A percentile compares a stretch with the other conserved stretches of the same genome.
Evolutionary conservation across 345 rosid genomes (phyloP).

Genomic region (Gossypium longicalyx): DNA sequence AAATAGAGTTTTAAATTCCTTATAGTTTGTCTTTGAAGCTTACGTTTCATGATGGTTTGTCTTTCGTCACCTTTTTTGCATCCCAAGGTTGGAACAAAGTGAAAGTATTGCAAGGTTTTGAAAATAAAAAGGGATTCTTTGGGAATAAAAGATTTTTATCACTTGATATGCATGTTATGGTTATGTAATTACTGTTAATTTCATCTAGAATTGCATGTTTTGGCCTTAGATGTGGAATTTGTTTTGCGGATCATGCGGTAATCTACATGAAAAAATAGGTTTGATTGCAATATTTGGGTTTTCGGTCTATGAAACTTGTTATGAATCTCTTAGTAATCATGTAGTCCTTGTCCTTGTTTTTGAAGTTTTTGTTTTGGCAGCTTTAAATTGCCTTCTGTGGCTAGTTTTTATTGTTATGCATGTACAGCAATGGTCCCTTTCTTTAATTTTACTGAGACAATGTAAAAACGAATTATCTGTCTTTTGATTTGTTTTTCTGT

Average conservation of each 20-base stretch:
- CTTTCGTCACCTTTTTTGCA: neutral
- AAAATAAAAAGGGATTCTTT: neutral
- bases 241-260: neutral
- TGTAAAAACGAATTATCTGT: neutral
- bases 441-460: neutral
- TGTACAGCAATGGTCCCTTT: neutral
- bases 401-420: neutral
- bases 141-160: slow-evolving; percentile 6
- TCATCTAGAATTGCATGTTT: neutral
- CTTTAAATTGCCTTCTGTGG: neutral
- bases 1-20: neutral
- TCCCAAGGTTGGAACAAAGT: neutral
- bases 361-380: neutral
- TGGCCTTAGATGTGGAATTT: neutral
- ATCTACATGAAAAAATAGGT: neutral
- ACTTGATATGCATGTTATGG: slow-evolving; percentile 1
- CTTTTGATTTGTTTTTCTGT: neutral
- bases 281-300: neutral
- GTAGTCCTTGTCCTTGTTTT: neutral
- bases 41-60: neutral
- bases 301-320: neutral
- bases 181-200: neutral
- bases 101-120: neutral
- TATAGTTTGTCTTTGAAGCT: neutral
- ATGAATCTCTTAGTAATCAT: neutral